A percentile compares a stretch with the other conserved stretches of the same genome.
These are phyloP conservation scores for Carnegiea gigantea DNA, from an alignment of 179 eudicot genomes.

Conservation along the genomic window DNA sequence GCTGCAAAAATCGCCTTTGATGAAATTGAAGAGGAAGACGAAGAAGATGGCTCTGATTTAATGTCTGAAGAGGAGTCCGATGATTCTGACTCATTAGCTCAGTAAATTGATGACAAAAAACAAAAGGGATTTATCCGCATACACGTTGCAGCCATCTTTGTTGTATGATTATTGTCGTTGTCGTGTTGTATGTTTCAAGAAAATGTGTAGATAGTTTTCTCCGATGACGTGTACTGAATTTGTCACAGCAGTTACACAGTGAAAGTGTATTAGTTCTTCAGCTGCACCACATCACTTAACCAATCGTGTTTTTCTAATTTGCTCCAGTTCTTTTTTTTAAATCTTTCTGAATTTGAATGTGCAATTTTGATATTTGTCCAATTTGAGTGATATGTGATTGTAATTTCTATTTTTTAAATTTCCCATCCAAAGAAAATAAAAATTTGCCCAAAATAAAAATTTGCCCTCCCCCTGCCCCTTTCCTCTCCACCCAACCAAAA, in stretches of 20 bases:
- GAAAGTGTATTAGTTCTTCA: not conserved
- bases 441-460: no score
- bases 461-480: no score
- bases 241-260: not conserved
- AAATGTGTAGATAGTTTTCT: not conserved
- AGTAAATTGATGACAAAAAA: not conserved
- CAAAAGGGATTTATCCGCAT: not conserved
- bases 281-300: not conserved
- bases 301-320: no score
- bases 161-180: not conserved
- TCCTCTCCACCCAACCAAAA: no score
- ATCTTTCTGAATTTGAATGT: not conserved
- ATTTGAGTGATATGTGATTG: no score
- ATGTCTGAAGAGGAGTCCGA: conserved; percentile 73
- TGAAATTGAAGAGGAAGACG: conserved; percentile 57
- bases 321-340: no score
- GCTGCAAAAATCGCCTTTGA: conserved; percentile 31
- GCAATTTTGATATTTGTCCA: no score
- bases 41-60: conserved; percentile 53
- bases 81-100: conserved; percentile 35
- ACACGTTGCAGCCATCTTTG: not conserved
- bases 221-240: not conserved
- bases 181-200: not conserved
- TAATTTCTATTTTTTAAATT: no score
- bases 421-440: no score